Percentiles rank a stretch among this genome's conserved stretches.
Conservation (phyloP, 179 eudicot species). For the Monotropa hypopitys region DNA sequence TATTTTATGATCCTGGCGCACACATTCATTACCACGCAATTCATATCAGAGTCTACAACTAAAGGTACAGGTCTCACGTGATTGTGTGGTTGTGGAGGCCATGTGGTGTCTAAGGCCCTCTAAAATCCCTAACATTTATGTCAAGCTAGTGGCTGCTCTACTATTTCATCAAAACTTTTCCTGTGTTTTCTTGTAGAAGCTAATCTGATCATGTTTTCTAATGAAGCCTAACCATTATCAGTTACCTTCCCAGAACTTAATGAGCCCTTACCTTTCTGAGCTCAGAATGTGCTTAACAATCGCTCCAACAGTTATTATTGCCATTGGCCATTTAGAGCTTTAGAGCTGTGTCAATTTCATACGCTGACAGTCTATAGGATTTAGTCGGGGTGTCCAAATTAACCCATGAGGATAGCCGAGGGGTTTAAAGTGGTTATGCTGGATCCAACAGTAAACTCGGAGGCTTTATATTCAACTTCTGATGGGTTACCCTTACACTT, state of each 20-base stretch:
- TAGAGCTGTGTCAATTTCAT: background rate
- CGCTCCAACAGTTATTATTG: background rate
- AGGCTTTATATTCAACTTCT: no score
- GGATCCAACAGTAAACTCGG: no score
- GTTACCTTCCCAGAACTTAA: background rate
- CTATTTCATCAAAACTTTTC: background rate
- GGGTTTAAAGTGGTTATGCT: background rate
- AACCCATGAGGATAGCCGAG: background rate
- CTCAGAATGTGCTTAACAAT: background rate
- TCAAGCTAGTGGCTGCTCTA: background rate
- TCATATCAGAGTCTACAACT: no score
- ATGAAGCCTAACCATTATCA: background rate
- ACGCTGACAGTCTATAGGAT: background rate
- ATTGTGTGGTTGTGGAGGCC: background rate
- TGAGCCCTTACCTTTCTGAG: background rate
- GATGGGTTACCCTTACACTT: no score
- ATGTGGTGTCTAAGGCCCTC: background rate
- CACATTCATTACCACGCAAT: background rate
- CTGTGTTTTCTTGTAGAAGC: background rate
- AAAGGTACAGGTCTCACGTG: background rate
- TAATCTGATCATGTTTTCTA: background rate
- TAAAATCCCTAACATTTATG: background rate
- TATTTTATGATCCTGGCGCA: background rate
- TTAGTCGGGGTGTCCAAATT: background rate
- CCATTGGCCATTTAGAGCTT: background rate